A percentile compares a stretch with the other conserved stretches of the same genome.
Evolutionary conservation across 306 rosid species (phyloP).

Genomic region (Dicorynia guianensis): DNA sequence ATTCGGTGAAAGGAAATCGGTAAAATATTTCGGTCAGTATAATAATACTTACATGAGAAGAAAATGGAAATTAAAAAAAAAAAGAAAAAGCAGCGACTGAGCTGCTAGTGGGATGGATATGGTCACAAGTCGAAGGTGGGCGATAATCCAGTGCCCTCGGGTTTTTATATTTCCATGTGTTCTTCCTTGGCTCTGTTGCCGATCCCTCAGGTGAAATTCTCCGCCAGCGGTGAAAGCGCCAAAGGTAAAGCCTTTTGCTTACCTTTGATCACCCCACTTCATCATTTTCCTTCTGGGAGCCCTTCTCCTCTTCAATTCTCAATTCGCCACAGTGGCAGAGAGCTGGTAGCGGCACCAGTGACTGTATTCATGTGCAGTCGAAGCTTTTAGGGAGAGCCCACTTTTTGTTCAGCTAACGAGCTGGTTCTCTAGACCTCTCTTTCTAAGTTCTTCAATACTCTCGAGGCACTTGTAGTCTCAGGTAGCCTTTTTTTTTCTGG

Average conservation of each 20-base stretch:
- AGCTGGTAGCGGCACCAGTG: not conserved
- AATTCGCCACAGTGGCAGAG: not conserved
- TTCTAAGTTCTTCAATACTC: not conserved
- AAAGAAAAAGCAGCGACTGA: no score
- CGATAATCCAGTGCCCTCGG: no score
- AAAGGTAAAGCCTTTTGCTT: constrained; percentile 8
- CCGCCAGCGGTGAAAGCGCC: constrained; percentile 39
- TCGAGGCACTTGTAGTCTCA: not conserved
- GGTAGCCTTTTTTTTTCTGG: not conserved
- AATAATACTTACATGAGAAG: no score
- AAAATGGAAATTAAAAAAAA: no score
- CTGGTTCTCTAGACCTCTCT: not conserved
- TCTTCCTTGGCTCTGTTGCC: no score
- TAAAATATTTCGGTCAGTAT: no score
- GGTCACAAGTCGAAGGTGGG: no score
- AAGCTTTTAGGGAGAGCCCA: not conserved
- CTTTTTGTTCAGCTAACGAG: no score
- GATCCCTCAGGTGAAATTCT: no score
- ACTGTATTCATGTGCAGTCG: not conserved
- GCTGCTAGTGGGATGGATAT: no score
- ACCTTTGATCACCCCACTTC: not conserved
- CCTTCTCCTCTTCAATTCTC: constrained; percentile 40
- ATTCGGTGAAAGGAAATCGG: no score
- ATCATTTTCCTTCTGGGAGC: not conserved
- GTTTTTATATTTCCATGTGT: no score